Evolutionary conservation across 768 basidiomycete species (phyloP).

Genomic region (Mycena latifolia): DNA sequence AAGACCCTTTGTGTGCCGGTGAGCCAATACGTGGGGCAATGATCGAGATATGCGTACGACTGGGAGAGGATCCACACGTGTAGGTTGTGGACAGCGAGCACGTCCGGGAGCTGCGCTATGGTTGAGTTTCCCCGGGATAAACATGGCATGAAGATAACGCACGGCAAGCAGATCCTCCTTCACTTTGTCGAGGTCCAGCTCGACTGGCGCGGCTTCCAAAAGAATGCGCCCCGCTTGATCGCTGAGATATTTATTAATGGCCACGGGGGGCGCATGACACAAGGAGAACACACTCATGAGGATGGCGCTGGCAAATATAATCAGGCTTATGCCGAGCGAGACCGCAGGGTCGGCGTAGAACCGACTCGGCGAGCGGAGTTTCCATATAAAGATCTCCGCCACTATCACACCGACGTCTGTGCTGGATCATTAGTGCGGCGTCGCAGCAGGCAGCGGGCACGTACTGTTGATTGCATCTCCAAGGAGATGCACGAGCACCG

Average conservation of each 20-base stretch:
- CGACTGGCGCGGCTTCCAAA: slow-evolving; percentile 63
- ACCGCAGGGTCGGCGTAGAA: slow-evolving; percentile 69
- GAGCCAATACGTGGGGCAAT: not conserved
- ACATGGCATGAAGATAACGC: slow-evolving; percentile 32
- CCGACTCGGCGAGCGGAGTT: slow-evolving; percentile 54
- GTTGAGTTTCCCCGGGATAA: not conserved
- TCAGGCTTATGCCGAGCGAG: slow-evolving; percentile 62
- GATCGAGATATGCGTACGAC: slow-evolving; percentile 50
- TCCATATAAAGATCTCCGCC: slow-evolving; percentile 63
- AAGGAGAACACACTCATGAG: slow-evolving; percentile 58
- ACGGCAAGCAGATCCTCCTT: slow-evolving; percentile 61
- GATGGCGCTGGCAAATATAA: slow-evolving; percentile 66
- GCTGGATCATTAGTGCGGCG: not conserved
- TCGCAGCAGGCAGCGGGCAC: slow-evolving; percentile 31
- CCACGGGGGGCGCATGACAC: not conserved
- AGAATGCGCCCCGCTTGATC: slow-evolving; percentile 62
- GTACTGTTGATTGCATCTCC: slow-evolving; percentile 68
- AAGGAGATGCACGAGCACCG: slow-evolving; percentile 63
- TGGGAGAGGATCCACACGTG: slow-evolving; percentile 72
- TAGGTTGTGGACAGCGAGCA: slow-evolving; percentile 62
- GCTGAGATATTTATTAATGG: slow-evolving; percentile 43
- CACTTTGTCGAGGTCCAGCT: slow-evolving; percentile 62
- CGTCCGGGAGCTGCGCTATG: slow-evolving; percentile 54
- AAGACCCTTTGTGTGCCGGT: slow-evolving; percentile 50
- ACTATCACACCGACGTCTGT: slow-evolving; percentile 68